Evolutionary conservation across 2,329 filamentous ascomycete genomes (phyloP).

Genomic region (Scytalidium sp.): DNA sequence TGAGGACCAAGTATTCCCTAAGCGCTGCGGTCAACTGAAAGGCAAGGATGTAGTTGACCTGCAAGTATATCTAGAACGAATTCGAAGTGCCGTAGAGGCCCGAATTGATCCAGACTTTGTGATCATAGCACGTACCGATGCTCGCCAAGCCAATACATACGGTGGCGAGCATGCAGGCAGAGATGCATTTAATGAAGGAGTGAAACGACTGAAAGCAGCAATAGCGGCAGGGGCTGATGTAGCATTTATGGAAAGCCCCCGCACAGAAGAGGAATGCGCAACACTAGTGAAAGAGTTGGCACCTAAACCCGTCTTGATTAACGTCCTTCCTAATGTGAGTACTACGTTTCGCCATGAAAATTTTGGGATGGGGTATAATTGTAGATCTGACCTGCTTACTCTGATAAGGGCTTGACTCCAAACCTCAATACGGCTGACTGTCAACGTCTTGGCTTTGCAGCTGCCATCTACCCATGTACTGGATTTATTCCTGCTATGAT

Average conservation of each 20-base stretch:
- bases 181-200: slow-evolving; percentile 40
- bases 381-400: not conserved
- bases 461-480: slow-evolving; percentile 8
- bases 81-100: slow-evolving; percentile 52
- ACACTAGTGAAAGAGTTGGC: slow-evolving; percentile 30
- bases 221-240: slow-evolving; percentile 55
- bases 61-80: slow-evolving; percentile 45
- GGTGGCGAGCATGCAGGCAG: not conserved
- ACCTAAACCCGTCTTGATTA: slow-evolving; percentile 49
- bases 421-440: slow-evolving; percentile 6
- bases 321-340: slow-evolving; percentile 22
- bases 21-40: slow-evolving; percentile 62
- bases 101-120: slow-evolving; percentile 55
- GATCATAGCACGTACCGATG: slow-evolving; percentile 63
- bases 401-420: slow-evolving; percentile 5
- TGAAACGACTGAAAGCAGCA: slow-evolving; percentile 48
- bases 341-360: not conserved
- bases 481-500: slow-evolving; percentile 8
- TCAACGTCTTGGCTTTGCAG: slow-evolving; percentile 5
- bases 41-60: slow-evolving; percentile 57
- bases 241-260: slow-evolving; percentile 57
- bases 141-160: slow-evolving; percentile 54
- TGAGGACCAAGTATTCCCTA: slow-evolving; percentile 61
- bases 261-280: slow-evolving; percentile 44
- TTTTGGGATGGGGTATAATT: no score